These are phyloP conservation scores for Exophiala bonariae DNA, from an alignment of 2,329 filamentous ascomycete species.

Conservation along the genomic window DNA sequence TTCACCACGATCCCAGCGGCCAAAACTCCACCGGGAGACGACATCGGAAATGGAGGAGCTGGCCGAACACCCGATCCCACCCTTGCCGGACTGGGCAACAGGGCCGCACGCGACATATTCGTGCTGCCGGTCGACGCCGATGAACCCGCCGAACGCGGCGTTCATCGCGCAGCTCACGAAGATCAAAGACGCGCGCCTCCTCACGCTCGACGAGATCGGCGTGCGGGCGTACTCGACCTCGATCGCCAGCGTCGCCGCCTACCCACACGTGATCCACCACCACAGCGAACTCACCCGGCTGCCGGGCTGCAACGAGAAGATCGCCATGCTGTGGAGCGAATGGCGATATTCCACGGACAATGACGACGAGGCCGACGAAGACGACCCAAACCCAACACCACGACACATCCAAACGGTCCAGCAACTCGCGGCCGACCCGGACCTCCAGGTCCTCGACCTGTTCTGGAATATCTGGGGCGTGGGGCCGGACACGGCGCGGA, in stretches of 20 bases:
- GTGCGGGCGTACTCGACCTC: constrained; percentile 83
- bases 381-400: too few relatives aligned
- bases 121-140: constrained; percentile 75
- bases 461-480: constrained; percentile 96
- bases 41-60: constrained; percentile 72
- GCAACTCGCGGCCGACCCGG: constrained; percentile 64
- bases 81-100: constrained; percentile 68
- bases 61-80: constrained; percentile 49
- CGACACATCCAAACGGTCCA: constrained; percentile 64
- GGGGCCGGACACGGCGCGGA: constrained; percentile 73
- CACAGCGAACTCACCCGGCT: constrained; percentile 52
- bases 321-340: constrained; percentile 74
- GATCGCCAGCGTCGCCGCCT: constrained; percentile 80
- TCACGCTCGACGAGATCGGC: constrained; percentile 75
- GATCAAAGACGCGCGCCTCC: constrained; percentile 68
- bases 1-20: constrained; percentile 32
- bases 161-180: constrained; percentile 76
- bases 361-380: constrained; percentile 38
- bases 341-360: constrained; percentile 57
- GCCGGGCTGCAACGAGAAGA: constrained; percentile 79
- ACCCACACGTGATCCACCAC: constrained; percentile 61
- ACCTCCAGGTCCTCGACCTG: constrained; percentile 61
- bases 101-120: constrained; percentile 65
- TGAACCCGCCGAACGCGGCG: constrained; percentile 67
- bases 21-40: constrained; percentile 63